These are phyloP conservation scores for Wickerhamiella infanticola DNA, from an alignment of 1,139 yeast genomes.

Conservation along the genomic window DNA sequence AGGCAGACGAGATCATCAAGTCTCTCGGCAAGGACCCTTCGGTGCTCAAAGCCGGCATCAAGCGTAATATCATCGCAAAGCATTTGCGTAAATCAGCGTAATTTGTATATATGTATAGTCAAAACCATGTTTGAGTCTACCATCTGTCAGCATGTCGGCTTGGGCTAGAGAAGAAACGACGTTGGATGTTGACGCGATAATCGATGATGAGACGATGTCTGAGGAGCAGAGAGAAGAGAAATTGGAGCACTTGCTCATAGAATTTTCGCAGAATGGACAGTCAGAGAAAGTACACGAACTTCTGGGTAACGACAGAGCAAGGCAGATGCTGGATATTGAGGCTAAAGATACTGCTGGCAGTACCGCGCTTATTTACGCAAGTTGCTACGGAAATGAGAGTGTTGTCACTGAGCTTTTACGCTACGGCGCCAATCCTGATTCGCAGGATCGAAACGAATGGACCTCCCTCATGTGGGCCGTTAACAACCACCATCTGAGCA, in stretches of 20 bases:
- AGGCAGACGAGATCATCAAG: slow-evolving; percentile 19
- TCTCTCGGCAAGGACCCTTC: slow-evolving; percentile 20
- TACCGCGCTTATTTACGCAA: slow-evolving; percentile 27
- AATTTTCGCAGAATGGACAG: slow-evolving; percentile 26
- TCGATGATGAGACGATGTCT: background rate
- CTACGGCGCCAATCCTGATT: slow-evolving; percentile 26
- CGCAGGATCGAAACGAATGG: slow-evolving; percentile 28
- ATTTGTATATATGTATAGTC: background rate
- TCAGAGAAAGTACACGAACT: slow-evolving; percentile 19
- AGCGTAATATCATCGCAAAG: slow-evolving; percentile 23
- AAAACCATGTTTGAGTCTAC: background rate
- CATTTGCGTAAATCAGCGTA: slow-evolving; percentile 16
- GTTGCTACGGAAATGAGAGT: slow-evolving; percentile 28
- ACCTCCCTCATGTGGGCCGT: slow-evolving; percentile 35
- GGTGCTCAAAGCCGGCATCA: slow-evolving; percentile 18
- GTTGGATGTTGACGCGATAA: slow-evolving; percentile 1
- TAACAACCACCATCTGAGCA: slow-evolving; percentile 25
- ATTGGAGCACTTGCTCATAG: slow-evolving; percentile 14
- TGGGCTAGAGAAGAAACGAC: slow-evolving; percentile 1
- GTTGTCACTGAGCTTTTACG: slow-evolving; percentile 26
- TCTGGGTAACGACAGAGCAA: slow-evolving; percentile 17
- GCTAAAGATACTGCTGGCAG: slow-evolving; percentile 26
- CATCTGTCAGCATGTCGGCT: slow-evolving; percentile 2
- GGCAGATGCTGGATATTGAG: slow-evolving; percentile 21
- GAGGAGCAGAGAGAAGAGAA: slow-evolving; percentile 1